Conservation (phyloP, 139 green algal genomes). For the Chlamydomonas sp. region DNA sequence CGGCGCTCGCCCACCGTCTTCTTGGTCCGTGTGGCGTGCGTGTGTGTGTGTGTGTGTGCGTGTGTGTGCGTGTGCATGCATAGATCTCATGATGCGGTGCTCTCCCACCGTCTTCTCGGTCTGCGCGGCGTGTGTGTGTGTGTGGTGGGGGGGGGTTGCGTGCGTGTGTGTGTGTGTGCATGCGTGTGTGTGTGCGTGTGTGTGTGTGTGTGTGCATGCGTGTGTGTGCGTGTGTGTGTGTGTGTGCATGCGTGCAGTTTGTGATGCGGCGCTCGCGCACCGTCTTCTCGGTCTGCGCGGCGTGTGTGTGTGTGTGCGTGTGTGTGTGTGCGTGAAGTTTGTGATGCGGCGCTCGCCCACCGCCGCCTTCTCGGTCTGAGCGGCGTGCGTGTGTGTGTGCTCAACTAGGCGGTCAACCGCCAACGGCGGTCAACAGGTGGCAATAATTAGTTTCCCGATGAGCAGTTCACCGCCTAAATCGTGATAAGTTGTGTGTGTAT, state of each 20-base stretch:
- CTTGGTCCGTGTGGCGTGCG: background rate
- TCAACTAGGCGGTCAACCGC: too few species aligned
- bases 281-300: conserved; percentile 33
- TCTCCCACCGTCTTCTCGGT: conserved; percentile 58
- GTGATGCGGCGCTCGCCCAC: conserved; percentile 76
- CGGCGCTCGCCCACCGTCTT: conserved; percentile 75
- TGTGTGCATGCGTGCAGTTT: conserved; percentile 48
- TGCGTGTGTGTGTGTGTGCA: conserved; percentile 22
- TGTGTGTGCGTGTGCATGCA: conserved; percentile 29
- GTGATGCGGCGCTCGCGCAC: conserved; percentile 76
- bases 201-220: background rate
- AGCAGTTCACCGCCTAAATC: too few species aligned
- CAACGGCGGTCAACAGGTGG: too few species aligned
- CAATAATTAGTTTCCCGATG: too few species aligned
- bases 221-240: background rate
- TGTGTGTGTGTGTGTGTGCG: too few species aligned
- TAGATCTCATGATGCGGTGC: conserved; percentile 2
- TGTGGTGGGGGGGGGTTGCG: background rate
- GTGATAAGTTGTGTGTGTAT: too few species aligned
- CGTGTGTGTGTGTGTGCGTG: background rate
- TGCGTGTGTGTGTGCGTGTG: conserved; percentile 13
- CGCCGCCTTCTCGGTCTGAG: conserved; percentile 33
- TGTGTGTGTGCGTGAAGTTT: conserved; percentile 48
- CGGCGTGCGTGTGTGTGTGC: background rate
- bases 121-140: background rate